These are phyloP conservation scores for Colletotrichum gigasporum DNA, from an alignment of 2,329 filamentous ascomycete species.

Conservation along the genomic window DNA sequence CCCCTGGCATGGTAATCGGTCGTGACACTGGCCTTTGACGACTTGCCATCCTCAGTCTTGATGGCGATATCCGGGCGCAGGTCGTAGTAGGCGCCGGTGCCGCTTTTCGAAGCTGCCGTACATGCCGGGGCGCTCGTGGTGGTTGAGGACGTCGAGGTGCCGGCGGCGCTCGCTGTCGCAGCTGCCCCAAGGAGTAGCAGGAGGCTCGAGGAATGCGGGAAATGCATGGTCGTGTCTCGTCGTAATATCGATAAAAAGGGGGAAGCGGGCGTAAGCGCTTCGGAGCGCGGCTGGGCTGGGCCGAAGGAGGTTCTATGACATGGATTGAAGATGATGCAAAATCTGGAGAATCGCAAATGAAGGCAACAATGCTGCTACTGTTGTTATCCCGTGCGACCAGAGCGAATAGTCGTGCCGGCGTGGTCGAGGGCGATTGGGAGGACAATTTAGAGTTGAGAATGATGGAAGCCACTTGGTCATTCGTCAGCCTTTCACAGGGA, in stretches of 20 bases:
- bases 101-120: constrained; percentile 64
- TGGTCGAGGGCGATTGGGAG: neutral
- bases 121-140: constrained; percentile 59
- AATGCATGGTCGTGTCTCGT: constrained; percentile 36
- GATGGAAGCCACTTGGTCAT: constrained; percentile 19
- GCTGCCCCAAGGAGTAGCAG: constrained; percentile 47
- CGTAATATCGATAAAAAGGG: neutral
- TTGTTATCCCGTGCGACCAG: neutral
- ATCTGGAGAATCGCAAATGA: neutral
- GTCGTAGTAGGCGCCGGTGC: constrained; percentile 68
- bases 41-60: constrained; percentile 52
- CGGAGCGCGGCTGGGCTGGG: neutral
- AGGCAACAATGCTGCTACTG: neutral
- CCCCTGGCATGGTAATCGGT: constrained; percentile 73
- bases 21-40: constrained; percentile 51
- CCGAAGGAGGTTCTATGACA: neutral
- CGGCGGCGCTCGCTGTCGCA: constrained; percentile 41
- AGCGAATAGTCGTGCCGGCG: neutral
- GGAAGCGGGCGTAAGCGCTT: constrained; percentile 2
- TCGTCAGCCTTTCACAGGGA: constrained; percentile 30
- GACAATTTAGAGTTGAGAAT: neutral
- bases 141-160: constrained; percentile 40
- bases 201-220: constrained; percentile 34
- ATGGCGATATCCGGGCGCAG: constrained; percentile 64
- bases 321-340: constrained; percentile 7